Conservation (phyloP, 129 eudicot species). For the Deinandra increscens region DNA sequence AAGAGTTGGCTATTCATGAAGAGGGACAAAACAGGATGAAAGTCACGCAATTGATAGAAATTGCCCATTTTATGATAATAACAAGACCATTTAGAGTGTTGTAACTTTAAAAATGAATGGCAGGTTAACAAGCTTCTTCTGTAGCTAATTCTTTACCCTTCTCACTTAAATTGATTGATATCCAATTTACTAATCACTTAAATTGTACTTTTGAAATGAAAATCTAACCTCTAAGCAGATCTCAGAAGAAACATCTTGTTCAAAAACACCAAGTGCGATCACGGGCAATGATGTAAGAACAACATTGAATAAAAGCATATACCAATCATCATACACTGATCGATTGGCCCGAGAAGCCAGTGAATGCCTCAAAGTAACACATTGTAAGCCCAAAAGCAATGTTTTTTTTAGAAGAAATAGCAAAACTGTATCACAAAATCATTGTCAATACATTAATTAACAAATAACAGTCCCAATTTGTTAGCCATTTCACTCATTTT, state of each 20-base stretch:
- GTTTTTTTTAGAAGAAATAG: slow-evolving; percentile 96
- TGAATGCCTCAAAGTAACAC: slow-evolving; percentile 96
- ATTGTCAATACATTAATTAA: slow-evolving; percentile 6
- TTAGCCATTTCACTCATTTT: no score
- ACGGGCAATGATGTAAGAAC: slow-evolving; percentile 95
- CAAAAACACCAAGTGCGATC: slow-evolving; percentile 92
- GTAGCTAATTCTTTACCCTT: not conserved
- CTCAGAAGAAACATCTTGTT: slow-evolving; percentile 94
- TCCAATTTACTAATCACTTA: no score
- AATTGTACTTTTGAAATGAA: no score
- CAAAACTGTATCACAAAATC: slow-evolving; percentile 58
- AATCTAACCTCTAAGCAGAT: slow-evolving; percentile 89
- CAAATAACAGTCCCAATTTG: not conserved
- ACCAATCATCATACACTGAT: slow-evolving; percentile 93
- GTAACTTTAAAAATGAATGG: no score
- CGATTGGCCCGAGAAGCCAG: slow-evolving; percentile 97
- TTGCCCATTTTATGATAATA: no score
- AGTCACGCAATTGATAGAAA: no score
- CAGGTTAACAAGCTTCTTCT: not conserved
- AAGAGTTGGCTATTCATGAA: no score
- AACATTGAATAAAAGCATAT: slow-evolving; percentile 88
- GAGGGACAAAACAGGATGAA: no score
- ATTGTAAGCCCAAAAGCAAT: slow-evolving; percentile 97
- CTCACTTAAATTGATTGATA: no score
- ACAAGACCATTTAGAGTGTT: no score